phyloP scores from a whole-genome alignment of 257 asterid genomes.

The Anisodus acutangulus region DNA sequence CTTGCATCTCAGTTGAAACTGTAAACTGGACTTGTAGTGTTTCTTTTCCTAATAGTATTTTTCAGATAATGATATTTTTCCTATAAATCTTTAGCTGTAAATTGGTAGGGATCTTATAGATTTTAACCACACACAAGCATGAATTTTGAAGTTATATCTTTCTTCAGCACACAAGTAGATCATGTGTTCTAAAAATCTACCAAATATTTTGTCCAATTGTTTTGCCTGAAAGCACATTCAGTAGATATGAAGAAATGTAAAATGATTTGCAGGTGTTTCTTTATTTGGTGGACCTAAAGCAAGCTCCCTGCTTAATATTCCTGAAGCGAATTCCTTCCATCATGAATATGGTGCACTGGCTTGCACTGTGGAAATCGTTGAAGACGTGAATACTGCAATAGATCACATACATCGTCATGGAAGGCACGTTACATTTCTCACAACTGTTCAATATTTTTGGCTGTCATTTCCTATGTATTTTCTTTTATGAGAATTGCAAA shows the following conservation, averaged over 20 bases:
- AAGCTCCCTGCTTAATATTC: conserved; percentile 67
- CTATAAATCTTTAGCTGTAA: not conserved
- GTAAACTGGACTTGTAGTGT: not conserved
- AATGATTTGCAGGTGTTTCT: conserved; percentile 63
- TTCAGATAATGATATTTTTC: not conserved
- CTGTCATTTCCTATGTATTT: not conserved
- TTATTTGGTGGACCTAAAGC: conserved; percentile 87
- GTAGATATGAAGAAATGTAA: conserved; percentile 3
- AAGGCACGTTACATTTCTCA: conserved; percentile 57
- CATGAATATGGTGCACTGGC: conserved; percentile 94
- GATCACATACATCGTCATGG: conserved; percentile 90
- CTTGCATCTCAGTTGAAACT: conserved; percentile 20
- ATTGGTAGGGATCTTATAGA: not conserved
- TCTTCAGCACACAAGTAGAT: not conserved
- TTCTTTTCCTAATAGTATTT: not conserved
- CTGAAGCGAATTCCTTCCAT: conserved; percentile 78
- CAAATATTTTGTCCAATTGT: conserved; percentile 21
- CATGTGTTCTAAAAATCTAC: not conserved
- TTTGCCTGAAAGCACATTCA: conserved; percentile 17
- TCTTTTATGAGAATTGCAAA: conserved; percentile 13
- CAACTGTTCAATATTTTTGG: not conserved
- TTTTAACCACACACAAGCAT: conserved; percentile 14
- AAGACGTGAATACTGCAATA: conserved; percentile 88
- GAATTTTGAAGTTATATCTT: not conserved
- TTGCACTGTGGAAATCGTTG: conserved; percentile 91